Evolutionary conservation across 306 rosid species (phyloP).

Genomic region (Calophaca sinica): DNA sequence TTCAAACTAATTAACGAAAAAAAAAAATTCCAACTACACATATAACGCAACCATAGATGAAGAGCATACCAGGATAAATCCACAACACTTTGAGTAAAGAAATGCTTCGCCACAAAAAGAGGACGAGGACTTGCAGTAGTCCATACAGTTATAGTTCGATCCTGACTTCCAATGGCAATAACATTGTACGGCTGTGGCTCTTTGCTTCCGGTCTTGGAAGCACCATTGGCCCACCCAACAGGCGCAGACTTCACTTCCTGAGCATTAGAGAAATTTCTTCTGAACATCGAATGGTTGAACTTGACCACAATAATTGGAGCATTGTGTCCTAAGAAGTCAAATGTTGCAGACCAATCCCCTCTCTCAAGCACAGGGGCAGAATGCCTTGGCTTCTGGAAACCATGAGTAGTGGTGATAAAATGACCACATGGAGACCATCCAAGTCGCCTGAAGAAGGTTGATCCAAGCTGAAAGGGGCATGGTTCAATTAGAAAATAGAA

Average conservation of each 20-base stretch:
- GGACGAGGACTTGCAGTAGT: slow-evolving; percentile 99
- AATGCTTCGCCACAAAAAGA: slow-evolving; percentile 99
- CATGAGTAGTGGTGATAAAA: slow-evolving; percentile 98
- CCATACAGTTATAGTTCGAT: slow-evolving; percentile 97
- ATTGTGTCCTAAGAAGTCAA: slow-evolving; percentile 98
- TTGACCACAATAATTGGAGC: slow-evolving; percentile 98
- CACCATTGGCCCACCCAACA: slow-evolving; percentile 92
- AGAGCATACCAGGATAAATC: slow-evolving; percentile 92
- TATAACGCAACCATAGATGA: slow-evolving; percentile 26
- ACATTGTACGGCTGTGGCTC: slow-evolving; percentile 93
- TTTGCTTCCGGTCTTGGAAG: slow-evolving; percentile 79
- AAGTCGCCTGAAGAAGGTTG: slow-evolving; percentile 97
- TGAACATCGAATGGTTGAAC: slow-evolving; percentile 96
- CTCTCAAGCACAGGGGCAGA: slow-evolving; percentile 99
- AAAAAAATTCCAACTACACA: slow-evolving; percentile 3
- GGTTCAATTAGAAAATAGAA: slow-evolving; percentile 47
- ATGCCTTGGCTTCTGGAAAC: slow-evolving; percentile 99
- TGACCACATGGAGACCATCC: slow-evolving; percentile 99
- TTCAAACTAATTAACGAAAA: slow-evolving; percentile 24
- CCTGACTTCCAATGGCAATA: slow-evolving; percentile 99
- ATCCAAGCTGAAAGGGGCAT: slow-evolving; percentile 82
- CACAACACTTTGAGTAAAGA: slow-evolving; percentile 95
- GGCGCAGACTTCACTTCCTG: slow-evolving; percentile 79
- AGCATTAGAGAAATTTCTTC: slow-evolving; percentile 65
- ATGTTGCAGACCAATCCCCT: slow-evolving; percentile 99